Evolutionary conservation across 169 alveolate genomes (phyloP).

Genomic region (Perkinsus olseni): DNA sequence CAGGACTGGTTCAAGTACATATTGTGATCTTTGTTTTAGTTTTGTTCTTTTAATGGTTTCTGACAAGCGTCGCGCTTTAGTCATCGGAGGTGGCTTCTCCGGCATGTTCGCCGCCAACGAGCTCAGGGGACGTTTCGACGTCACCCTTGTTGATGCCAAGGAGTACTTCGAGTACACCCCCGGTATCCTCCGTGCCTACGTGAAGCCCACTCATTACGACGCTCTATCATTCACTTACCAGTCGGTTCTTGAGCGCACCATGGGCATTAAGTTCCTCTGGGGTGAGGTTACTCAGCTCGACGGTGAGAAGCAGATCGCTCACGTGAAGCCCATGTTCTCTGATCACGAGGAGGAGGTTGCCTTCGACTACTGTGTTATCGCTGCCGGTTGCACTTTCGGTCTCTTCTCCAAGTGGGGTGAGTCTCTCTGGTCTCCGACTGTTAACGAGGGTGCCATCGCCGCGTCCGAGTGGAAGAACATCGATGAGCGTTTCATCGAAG

Average conservation of each 20-base stretch:
- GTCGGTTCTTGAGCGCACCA: constrained; percentile 27
- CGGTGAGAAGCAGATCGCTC: neutral
- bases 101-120: constrained; percentile 25
- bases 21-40: neutral
- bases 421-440: constrained; percentile 33
- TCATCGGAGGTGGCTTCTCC: constrained; percentile 22
- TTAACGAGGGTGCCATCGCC: constrained; percentile 24
- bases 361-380: constrained; percentile 36
- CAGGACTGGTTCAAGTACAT: too few relatives aligned
- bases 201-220: constrained; percentile 31
- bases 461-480: constrained; percentile 26
- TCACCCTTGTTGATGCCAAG: constrained; percentile 22
- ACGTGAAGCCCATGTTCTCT: neutral
- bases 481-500: constrained; percentile 35
- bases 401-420: constrained; percentile 24
- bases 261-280: constrained; percentile 36
- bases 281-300: constrained; percentile 22
- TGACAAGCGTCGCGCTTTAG: neutral
- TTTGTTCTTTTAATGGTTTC: neutral
- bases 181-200: constrained; percentile 33
- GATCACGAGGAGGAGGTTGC: constrained; percentile 17
- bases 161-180: constrained; percentile 20
- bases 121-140: constrained; percentile 17
- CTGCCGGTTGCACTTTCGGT: constrained; percentile 26
- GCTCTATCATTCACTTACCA: constrained; percentile 26